Percentiles rank a stretch among this genome's conserved stretches.
Evolutionary conservation across 495 filamentous ascomycete species (phyloP).

Genomic region (Antarctomyces pellizariae): DNA sequence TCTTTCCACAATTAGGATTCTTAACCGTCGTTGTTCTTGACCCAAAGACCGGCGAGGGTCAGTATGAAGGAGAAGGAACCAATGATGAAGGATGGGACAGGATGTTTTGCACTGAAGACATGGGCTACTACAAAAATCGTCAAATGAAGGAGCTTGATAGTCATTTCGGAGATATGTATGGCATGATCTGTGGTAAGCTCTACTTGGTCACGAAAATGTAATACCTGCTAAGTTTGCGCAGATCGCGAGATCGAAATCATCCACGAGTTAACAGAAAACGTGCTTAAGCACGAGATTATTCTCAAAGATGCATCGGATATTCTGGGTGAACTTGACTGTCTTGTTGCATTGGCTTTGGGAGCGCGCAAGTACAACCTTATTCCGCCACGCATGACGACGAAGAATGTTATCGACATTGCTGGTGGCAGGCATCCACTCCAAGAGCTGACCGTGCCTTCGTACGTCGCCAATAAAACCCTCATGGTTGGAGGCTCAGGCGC

Average conservation of each 20-base stretch:
- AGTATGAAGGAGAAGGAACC: slow-evolving; percentile 37
- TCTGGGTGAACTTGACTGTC: slow-evolving; percentile 73
- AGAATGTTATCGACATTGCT: slow-evolving; percentile 56
- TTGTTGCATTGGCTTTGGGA: slow-evolving; percentile 59
- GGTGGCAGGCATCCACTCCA: slow-evolving; percentile 78
- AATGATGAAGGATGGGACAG: slow-evolving; percentile 43
- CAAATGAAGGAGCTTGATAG: slow-evolving; percentile 69
- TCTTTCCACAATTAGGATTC: slow-evolving; percentile 82
- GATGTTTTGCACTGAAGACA: slow-evolving; percentile 48
- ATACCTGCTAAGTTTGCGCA: slow-evolving; percentile 14
- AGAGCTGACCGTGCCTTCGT: slow-evolving; percentile 68
- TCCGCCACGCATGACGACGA: slow-evolving; percentile 41
- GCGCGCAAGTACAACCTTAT: slow-evolving; percentile 52
- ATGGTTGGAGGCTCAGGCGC: slow-evolving; percentile 37
- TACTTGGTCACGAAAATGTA: slow-evolving; percentile 1
- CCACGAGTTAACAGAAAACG: slow-evolving; percentile 45
- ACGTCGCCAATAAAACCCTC: slow-evolving; percentile 59
- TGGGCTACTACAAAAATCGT: slow-evolving; percentile 70
- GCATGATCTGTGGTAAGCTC: slow-evolving; percentile 52
- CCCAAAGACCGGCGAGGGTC: slow-evolving; percentile 29
- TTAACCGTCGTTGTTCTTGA: slow-evolving; percentile 53
- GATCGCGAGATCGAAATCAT: slow-evolving; percentile 85
- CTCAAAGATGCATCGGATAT: slow-evolving; percentile 47
- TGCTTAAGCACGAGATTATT: slow-evolving; percentile 45
- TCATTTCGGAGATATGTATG: slow-evolving; percentile 66